These are phyloP conservation scores for Diaporthe destruens DNA, from an alignment of 2,329 filamentous ascomycete species.

Conservation along the genomic window DNA sequence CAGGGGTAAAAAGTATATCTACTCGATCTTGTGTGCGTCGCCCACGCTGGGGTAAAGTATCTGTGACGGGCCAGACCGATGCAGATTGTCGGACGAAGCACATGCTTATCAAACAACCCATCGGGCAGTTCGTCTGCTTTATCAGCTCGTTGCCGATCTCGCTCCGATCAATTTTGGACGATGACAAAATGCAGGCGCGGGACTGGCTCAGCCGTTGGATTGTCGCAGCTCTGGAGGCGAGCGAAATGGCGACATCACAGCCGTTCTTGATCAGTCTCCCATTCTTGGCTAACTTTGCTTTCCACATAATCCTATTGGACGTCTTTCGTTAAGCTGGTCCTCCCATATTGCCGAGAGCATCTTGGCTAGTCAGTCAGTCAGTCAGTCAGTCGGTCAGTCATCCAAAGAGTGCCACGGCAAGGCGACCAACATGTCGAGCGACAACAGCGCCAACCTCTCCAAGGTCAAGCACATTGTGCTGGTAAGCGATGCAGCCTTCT, in stretches of 20 bases:
- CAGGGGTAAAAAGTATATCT: slow-evolving; percentile 30
- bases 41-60: background rate
- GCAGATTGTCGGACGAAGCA: background rate
- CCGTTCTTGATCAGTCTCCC: background rate
- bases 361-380: background rate
- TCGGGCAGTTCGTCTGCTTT: slow-evolving; percentile 31
- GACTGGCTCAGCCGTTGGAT: slow-evolving; percentile 1
- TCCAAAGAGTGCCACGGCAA: background rate
- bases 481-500: slow-evolving; percentile 50
- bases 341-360: background rate
- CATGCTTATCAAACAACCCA: slow-evolving; percentile 11
- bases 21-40: background rate
- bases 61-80: background rate
- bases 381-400: too few species aligned
- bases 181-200: slow-evolving; percentile 36
- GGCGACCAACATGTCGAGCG: slow-evolving; percentile 56
- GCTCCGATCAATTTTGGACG: slow-evolving; percentile 32
- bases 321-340: background rate
- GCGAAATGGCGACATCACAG: slow-evolving; percentile 30
- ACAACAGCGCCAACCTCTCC: slow-evolving; percentile 61
- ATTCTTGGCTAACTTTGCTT: background rate
- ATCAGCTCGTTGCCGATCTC: slow-evolving; percentile 41
- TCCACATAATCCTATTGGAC: background rate
- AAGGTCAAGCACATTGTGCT: slow-evolving; percentile 84
- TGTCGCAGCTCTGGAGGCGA: slow-evolving; percentile 4